Evolutionary conservation across 176 grass and related monocot species (phyloP), one percentile per base, ranked within the genome.

Genomic region (Carex littledalei): DNA sequence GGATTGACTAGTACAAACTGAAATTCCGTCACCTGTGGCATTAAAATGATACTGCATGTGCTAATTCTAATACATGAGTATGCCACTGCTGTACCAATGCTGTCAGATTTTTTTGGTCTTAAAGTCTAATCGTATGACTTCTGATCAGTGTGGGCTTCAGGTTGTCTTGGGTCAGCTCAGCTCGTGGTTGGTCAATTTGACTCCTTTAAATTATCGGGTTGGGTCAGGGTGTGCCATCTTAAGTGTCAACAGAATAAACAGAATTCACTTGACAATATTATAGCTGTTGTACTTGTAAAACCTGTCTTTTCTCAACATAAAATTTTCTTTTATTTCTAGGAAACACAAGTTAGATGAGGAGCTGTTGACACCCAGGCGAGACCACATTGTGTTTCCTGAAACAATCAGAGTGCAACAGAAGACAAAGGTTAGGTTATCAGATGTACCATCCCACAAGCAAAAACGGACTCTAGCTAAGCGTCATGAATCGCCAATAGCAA

Each of bases 351-450:
- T 94, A 76, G 80, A 84, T 50, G 72, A 62, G 1, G 0, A 82
- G 59, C 53, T 75, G 60, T 57, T 87, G 88, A 88, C 65, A 85
- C 89, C 85, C 37, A 29, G 8, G 17, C 88, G 93, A 63, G 61
- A 93, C 78, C 93, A 95, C 72, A 93, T 95, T 79, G 70, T 85
- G 75, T 99, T 99, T 94, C 93, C 93, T 79, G 20, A 11, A 80
- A 49, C 45, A 74, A 64, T 81, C 41, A 68, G 75, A 50, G 79
- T 47, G 39, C 81, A 84, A 74, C 89, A 37, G 77, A 5, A 78
- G 26, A 22, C 22, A 71, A 63, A 66, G 9, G 34, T 39, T 86
- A 79, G 13, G 13, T 63, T 32, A 52, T 85, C 35, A 61, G 26
- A 60, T 49, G 61, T 8, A 54, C 72, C 5, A 54, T 53, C 72